Base-by-base conservation (phyloP, 179 eudicot species). In the Heliamphora pulchella region DNA sequence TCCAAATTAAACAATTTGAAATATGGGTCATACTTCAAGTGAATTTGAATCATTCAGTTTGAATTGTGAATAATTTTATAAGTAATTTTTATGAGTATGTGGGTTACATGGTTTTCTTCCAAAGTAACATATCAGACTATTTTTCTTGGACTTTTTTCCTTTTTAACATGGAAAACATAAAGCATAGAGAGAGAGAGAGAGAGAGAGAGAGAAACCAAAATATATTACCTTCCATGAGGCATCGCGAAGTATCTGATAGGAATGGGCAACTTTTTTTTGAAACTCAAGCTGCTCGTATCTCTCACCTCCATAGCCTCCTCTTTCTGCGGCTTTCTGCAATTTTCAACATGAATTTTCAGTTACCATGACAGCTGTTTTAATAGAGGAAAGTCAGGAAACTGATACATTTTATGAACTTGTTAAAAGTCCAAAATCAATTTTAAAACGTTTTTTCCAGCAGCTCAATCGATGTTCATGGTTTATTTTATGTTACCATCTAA, bases 301-400 rank as follows among this genome's bases (percentile, higher is more conserved):
- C 86, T 96, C 99, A 31, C 83, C 93, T 75, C 99, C 98, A 82
- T 96, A 96, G 20, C 99, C 99, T 76, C 99, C 98, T 85, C 99
- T 91, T 88, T 91, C 96, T 31, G 99, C 96, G 85, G 99, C 99
- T 92, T 91, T 89, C 99, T 96, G 86, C 76, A 54, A 73, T 71
- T 13, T 66, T 67, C 76, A 82, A 70, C 44, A 20, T 7, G 17
- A 51, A 11, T 57, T 78, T 55, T 72, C 69, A 67, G 64, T 70
- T 39, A 77, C 51, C 75, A 4, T 2, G 0, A 44, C 7, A 67
- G 71, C 71, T 31, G 43, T 13, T 67, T 39, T 4, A 67, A 22
- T 6, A 39, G 5, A 11, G 17, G 13, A 17, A 11, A 2, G 44
- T 18, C 8, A n/a, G 7, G 22, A 67, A 67, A 13, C 7, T 39